Evolutionary conservation across 805 yeast genomes (phyloP).

Genomic region (Monosporozyma siamensis): DNA sequence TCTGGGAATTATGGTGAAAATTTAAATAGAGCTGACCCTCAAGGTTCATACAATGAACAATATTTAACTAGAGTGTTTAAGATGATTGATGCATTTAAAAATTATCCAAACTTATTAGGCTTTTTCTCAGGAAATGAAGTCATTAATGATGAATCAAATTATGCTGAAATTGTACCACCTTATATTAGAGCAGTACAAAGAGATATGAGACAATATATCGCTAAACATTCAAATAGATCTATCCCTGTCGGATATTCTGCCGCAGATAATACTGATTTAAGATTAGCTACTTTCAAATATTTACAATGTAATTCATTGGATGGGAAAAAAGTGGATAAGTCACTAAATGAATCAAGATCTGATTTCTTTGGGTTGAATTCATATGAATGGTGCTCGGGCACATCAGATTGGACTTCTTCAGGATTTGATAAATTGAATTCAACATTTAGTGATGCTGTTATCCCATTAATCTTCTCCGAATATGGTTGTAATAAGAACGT

Average conservation of each 20-base stretch:
- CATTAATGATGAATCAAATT: slow-evolving; percentile 64
- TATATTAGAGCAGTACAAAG: slow-evolving; percentile 87
- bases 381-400: slow-evolving; percentile 75
- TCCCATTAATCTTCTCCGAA: slow-evolving; percentile 65
- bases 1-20: slow-evolving; percentile 60
- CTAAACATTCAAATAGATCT: slow-evolving; percentile 55
- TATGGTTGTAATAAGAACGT: slow-evolving; percentile 70
- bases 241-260: slow-evolving; percentile 97
- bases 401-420: slow-evolving; percentile 51
- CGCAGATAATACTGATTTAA: slow-evolving; percentile 66
- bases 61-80: slow-evolving; percentile 76
- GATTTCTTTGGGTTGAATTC: slow-evolving; percentile 86
- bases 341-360: slow-evolving; percentile 52
- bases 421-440: slow-evolving; percentile 59
- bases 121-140: slow-evolving; percentile 90
- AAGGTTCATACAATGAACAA: slow-evolving; percentile 55
- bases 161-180: slow-evolving; percentile 54
- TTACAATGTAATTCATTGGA: slow-evolving; percentile 65
- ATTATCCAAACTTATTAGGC: slow-evolving; percentile 77
- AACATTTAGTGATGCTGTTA: slow-evolving; percentile 47
- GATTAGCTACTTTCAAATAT: slow-evolving; percentile 68
- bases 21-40: slow-evolving; percentile 63
- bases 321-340: slow-evolving; percentile 35
- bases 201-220: slow-evolving; percentile 78
- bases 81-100: slow-evolving; percentile 73